These are phyloP conservation scores for Cyberlindnera meyerae DNA, from an alignment of 805 yeast species.

Conservation along the genomic window DNA sequence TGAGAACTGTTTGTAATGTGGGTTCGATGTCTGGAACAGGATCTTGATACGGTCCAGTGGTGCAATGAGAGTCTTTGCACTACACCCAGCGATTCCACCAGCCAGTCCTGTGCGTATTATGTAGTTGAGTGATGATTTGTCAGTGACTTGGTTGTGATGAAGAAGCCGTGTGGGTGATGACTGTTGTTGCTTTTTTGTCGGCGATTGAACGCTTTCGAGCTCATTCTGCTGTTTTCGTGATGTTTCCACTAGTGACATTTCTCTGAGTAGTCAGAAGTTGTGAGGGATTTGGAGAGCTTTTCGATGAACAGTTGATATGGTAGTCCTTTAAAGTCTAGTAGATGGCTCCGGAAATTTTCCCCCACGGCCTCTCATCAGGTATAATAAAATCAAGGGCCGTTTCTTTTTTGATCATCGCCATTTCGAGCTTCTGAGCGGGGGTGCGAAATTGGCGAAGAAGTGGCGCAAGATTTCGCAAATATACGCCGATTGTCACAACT, in stretches of 20 bases:
- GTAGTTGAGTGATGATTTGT: conserved; percentile 73
- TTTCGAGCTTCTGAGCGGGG: too few species aligned
- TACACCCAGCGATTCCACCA: conserved; percentile 93
- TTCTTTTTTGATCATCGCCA: too few species aligned
- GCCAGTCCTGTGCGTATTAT: conserved; percentile 82
- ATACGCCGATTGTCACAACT: too few species aligned
- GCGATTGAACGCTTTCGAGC: neutral
- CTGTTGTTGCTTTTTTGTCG: neutral
- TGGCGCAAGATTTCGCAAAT: too few species aligned
- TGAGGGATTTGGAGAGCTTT: neutral
- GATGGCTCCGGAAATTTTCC: too few species aligned
- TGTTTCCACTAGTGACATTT: neutral
- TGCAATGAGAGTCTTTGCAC: conserved; percentile 94
- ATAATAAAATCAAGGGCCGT: too few species aligned
- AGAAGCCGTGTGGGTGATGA: neutral
- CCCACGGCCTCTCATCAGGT: too few species aligned
- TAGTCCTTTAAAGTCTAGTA: too few species aligned
- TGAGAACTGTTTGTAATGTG: conserved; percentile 73
- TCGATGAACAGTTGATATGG: too few species aligned
- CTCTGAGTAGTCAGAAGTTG: neutral
- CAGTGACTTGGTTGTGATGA: conserved; percentile 19
- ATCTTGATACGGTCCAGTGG: conserved; percentile 95
- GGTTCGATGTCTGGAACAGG: conserved; percentile 90
- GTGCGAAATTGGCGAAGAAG: too few species aligned
- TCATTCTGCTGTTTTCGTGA: neutral